These are phyloP conservation scores for Penicillium concentricum DNA, from an alignment of 2,329 filamentous ascomycete genomes.

Conservation along the genomic window DNA sequence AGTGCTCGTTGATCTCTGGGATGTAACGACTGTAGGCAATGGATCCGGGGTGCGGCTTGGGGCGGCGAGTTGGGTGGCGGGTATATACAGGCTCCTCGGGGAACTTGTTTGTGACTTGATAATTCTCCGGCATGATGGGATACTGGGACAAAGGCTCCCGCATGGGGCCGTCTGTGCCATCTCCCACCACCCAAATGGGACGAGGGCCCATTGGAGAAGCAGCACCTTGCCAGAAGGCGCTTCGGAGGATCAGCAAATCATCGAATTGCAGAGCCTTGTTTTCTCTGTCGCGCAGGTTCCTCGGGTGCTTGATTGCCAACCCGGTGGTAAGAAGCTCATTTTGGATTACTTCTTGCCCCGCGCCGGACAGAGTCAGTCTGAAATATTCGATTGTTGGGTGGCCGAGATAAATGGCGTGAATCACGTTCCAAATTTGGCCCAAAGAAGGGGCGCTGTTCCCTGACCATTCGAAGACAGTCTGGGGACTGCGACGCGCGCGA, in stretches of 20 bases:
- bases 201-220: slow-evolving; percentile 66
- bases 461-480: slow-evolving; percentile 44
- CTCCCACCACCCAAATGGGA: slow-evolving; percentile 59
- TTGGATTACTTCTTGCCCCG: slow-evolving; percentile 34
- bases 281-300: slow-evolving; percentile 21
- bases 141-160: slow-evolving; percentile 28
- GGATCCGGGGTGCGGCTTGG: slow-evolving; percentile 69
- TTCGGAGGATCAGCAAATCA: slow-evolving; percentile 51
- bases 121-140: slow-evolving; percentile 33
- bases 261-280: slow-evolving; percentile 15
- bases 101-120: slow-evolving; percentile 50
- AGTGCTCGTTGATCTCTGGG: slow-evolving; percentile 71
- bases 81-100: slow-evolving; percentile 54
- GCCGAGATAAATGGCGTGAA: slow-evolving; percentile 47
- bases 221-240: slow-evolving; percentile 69
- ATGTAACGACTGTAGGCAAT: slow-evolving; percentile 77
- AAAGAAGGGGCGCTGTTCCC: slow-evolving; percentile 39
- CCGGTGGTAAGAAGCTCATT: slow-evolving; percentile 42
- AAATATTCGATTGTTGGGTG: slow-evolving; percentile 48
- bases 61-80: slow-evolving; percentile 68
- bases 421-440: slow-evolving; percentile 49
- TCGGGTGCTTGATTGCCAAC: slow-evolving; percentile 26
- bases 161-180: slow-evolving; percentile 32
- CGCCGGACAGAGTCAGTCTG: slow-evolving; percentile 42
- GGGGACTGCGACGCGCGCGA: slow-evolving; percentile 46